phyloP scores from a whole-genome alignment of 441 rosid species.

The Gossypium gossypioides region DNA sequence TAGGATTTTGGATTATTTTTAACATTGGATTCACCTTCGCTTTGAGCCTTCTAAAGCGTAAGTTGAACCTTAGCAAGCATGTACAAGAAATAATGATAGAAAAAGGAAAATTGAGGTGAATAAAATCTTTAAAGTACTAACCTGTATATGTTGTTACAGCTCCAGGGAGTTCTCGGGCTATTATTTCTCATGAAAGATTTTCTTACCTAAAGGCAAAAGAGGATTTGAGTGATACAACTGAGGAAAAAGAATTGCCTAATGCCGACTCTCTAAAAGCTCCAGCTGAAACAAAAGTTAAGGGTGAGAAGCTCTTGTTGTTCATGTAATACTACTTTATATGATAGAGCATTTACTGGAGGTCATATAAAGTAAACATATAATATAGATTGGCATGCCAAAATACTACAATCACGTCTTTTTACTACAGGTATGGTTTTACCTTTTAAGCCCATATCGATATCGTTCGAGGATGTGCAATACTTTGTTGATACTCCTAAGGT shows the following conservation, averaged over 20 bases:
- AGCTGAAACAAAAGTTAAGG: slow-evolving; percentile 3
- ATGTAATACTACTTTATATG: neutral
- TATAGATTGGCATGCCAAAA: neutral
- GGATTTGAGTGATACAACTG: neutral
- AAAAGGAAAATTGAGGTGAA: neutral
- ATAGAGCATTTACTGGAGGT: neutral
- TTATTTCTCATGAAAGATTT: slow-evolving; percentile 20
- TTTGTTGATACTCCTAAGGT: slow-evolving; percentile 29
- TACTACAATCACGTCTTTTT: neutral
- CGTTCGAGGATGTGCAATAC: slow-evolving; percentile 26
- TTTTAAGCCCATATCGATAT: slow-evolving; percentile 21
- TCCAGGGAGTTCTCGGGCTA: slow-evolving; percentile 23
- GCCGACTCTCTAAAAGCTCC: neutral
- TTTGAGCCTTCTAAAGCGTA: slow-evolving; percentile 25
- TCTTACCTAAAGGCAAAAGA: slow-evolving; percentile 12
- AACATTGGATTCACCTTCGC: slow-evolving; percentile 30
- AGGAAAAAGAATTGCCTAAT: neutral
- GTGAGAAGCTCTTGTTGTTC: slow-evolving; percentile 8
- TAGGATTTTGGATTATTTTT: slow-evolving; percentile 32
- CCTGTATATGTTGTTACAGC: slow-evolving; percentile 18
- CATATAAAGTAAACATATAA: neutral
- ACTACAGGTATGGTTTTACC: slow-evolving; percentile 25
- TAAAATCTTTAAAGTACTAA: neutral
- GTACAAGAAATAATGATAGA: neutral
- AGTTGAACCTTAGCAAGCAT: neutral